These are phyloP conservation scores for Apophysomyces sp. DNA, from an alignment of 371 early-diverging fungal species.

Conservation along the genomic window DNA sequence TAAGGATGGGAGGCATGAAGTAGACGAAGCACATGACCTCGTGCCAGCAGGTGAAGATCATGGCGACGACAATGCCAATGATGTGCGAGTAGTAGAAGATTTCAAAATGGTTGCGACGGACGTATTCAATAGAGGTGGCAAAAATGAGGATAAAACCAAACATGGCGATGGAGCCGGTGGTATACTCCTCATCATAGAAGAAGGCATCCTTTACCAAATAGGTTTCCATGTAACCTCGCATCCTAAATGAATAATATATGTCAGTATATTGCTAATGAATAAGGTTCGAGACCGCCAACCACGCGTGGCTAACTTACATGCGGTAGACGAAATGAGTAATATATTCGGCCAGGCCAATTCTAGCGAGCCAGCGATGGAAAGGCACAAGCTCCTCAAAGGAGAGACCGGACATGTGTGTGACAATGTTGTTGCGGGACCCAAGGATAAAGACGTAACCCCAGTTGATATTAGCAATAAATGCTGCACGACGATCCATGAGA, in stretches of 20 bases:
- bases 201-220: slow-evolving; percentile 23
- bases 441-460: slow-evolving; percentile 49
- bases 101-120: slow-evolving; percentile 44
- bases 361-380: slow-evolving; percentile 47
- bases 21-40: slow-evolving; percentile 38
- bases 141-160: slow-evolving; percentile 41
- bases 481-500: slow-evolving; percentile 44
- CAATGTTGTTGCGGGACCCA: slow-evolving; percentile 40
- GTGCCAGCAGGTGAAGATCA: slow-evolving; percentile 38
- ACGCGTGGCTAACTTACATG: slow-evolving; percentile 35
- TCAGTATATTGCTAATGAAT: too few species aligned
- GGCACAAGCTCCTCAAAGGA: slow-evolving; percentile 46
- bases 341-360: slow-evolving; percentile 41
- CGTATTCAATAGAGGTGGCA: slow-evolving; percentile 36
- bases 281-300: too few species aligned
- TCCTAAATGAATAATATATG: too few species aligned
- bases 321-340: slow-evolving; percentile 45
- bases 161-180: slow-evolving; percentile 42
- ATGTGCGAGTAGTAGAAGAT: slow-evolving; percentile 45
- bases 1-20: slow-evolving; percentile 38
- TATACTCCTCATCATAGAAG: slow-evolving; percentile 32
- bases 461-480: slow-evolving; percentile 44
- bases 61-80: slow-evolving; percentile 33
- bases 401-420: slow-evolving; percentile 41
- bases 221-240: slow-evolving; percentile 11